Evolutionary conservation across 2,329 filamentous ascomycete genomes (phyloP).

Genomic region (Alternaria gansuensis): DNA sequence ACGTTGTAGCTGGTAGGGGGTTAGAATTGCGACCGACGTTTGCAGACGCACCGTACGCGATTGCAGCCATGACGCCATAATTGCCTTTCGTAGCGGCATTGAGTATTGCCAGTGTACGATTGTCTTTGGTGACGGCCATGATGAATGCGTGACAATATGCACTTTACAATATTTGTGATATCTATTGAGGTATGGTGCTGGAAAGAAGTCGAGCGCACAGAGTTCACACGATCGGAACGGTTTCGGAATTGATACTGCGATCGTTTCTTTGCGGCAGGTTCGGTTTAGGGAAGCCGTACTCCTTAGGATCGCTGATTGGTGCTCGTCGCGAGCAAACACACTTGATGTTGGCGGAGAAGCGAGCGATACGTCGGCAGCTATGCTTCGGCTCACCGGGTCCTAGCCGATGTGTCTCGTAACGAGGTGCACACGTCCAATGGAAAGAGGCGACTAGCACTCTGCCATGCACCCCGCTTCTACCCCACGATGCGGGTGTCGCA

Average conservation of each 20-base stretch:
- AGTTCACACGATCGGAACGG: slow-evolving; percentile 11
- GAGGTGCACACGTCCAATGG: slow-evolving; percentile 23
- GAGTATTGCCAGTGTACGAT: slow-evolving; percentile 59
- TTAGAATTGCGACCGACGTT: slow-evolving; percentile 6
- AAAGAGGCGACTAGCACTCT: not conserved
- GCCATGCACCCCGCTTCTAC: slow-evolving; percentile 25
- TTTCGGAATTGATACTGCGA: slow-evolving; percentile 2
- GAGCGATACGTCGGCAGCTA: not conserved
- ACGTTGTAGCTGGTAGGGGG: slow-evolving; percentile 42
- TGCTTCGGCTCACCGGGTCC: not conserved
- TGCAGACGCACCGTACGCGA: slow-evolving; percentile 37
- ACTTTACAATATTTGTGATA: not conserved
- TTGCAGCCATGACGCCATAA: slow-evolving; percentile 65
- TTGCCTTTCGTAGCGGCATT: slow-evolving; percentile 64
- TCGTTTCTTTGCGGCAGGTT: not conserved
- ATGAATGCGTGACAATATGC: not conserved
- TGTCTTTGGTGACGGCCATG: slow-evolving; percentile 34
- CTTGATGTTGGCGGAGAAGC: not conserved
- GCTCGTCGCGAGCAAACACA: slow-evolving; percentile 18
- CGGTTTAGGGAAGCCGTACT: slow-evolving; percentile 11
- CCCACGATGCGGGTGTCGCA: slow-evolving; percentile 14
- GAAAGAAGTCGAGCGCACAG: not conserved
- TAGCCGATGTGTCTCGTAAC: slow-evolving; percentile 30
- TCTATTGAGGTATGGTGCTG: not conserved
- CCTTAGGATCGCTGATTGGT: slow-evolving; percentile 15